Evolutionary conservation across 148 eudicot genomes (phyloP), one percentile per base, ranked within the genome.

Genomic region (Drosera capensis): DNA sequence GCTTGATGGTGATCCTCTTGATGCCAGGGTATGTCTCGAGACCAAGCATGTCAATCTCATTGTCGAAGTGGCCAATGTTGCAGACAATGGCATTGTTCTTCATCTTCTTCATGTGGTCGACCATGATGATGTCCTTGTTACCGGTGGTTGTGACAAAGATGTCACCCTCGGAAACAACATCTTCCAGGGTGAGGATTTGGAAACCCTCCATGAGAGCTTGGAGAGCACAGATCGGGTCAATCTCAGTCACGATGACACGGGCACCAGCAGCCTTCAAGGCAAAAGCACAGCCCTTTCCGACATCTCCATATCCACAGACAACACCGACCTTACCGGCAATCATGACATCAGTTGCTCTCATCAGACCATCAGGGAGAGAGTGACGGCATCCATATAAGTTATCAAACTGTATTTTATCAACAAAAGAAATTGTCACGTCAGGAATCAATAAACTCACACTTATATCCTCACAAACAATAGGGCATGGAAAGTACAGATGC

Each of bases 271-370:
- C 86, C 64, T 88, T 88, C 77, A 88, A 36, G 70, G 97, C 83
- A 25, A 70, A 59, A 23, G 97, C 97, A 68, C 94, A 83, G 23
- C 97, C 97, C 84, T 88, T 88, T 16, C 97, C 97, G 8, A 88
- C 97, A 71, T 88, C 97, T 66, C 97, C 94, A 39, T 80, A 88
- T 8, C 97, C 97, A 30, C 77, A 72, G 40, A 88, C 83, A 43
- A 88, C 84, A 14, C 77, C 94, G n/a, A 88, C 92, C 68, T 88
- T 88, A 18, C 94, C 97, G 8, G 97, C 97, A 55, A 88, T 88
- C 97, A 88, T 83, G 16, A 83, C 86, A 71, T 88, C 97, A 20
- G 97, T 88, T 56, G 97, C 92, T 59, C 94, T 83, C 97, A 88
- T 88, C 68, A 88, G 62, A 34, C 97, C 97, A 45, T 88, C 97